Base-by-base conservation (phyloP, 805 yeast species). In the Spathaspora passalidarum region DNA sequence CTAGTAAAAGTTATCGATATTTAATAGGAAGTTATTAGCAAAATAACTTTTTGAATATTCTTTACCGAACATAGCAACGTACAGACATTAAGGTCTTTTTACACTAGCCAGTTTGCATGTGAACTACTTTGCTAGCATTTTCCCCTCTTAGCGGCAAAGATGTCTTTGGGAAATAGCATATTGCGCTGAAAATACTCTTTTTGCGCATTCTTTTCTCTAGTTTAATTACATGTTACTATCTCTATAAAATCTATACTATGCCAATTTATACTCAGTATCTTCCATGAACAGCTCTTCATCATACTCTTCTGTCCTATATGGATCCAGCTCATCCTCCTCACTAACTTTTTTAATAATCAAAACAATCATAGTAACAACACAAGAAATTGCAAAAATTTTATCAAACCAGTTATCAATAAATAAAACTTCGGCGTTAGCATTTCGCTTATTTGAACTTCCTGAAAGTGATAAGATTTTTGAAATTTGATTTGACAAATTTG, bases 381-480 rank as follows among this genome's bases (percentile, higher is more conserved):
- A 67, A 9, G 79, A 62, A 5, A 72, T 35, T 10, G 71, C 78
- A 60, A 76, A 79, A 37, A 78, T 72, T 56, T 74, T 66, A 51
- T 78, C 81, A 50, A 76, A 79, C 79, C 80, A 76, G 17, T 60
- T 58, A 48, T 78, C 81, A 17, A 78, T 69, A 52, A 75, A 76
- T 20, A 64, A 67, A n/a, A 72, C 71, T 51, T 74, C 76, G 42
- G 51, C 64, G 23, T 55, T 49, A 5, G 56, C 53, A 32, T 54
- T 34, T 20, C 54, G 52, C 4, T 55, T 49, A 16, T 56, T 40
- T 2, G 58, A 42, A 10, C 63, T 55, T 3, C 71, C 71, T 10
- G 71, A 56, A 19, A 72, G 56, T 8, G 74, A 67, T 20, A 72
- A 54, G 21, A 72, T 64, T 49, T 63, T 51, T 49, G 72, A 63